Percentiles rank a stretch among this genome's conserved stretches.
These are phyloP conservation scores for Trypanosoma melophagium DNA, from an alignment of 208 protist genomes.

Conservation along the genomic window DNA sequence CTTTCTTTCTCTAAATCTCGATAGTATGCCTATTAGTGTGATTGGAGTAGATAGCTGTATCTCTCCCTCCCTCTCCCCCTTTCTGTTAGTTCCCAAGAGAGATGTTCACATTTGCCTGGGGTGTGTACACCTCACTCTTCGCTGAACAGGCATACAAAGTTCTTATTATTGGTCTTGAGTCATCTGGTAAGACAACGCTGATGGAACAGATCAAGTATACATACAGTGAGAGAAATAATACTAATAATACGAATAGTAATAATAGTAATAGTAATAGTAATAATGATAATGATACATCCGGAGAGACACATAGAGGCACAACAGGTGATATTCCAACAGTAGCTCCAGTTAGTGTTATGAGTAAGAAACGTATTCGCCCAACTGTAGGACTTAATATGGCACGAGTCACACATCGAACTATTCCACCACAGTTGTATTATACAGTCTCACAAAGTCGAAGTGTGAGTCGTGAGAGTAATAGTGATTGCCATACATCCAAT, in stretches of 20 bases:
- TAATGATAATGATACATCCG: background rate
- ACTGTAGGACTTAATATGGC: slow-evolving; percentile 98
- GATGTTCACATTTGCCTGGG: slow-evolving; percentile 61
- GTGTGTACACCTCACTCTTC: slow-evolving; percentile 76
- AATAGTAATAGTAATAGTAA: background rate
- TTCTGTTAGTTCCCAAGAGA: slow-evolving; percentile 15
- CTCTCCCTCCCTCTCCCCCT: too few species aligned
- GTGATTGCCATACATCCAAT: background rate
- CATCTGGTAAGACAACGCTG: slow-evolving; percentile 98
- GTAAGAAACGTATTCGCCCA: slow-evolving; percentile 91
- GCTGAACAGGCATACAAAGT: slow-evolving; percentile 85
- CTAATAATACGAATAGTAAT: background rate
- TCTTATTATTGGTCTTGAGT: slow-evolving; percentile 94
- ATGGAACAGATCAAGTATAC: slow-evolving; percentile 97
- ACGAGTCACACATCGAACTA: slow-evolving; percentile 83
- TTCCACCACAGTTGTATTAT: slow-evolving; percentile 37
- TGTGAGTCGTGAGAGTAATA: slow-evolving; percentile 3
- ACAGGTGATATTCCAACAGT: slow-evolving; percentile 16
- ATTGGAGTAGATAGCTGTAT: background rate
- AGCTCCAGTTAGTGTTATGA: slow-evolving; percentile 35
- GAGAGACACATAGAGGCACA: background rate
- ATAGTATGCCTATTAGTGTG: background rate
- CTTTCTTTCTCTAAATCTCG: background rate
- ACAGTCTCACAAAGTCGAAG: too few species aligned
- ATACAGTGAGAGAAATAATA: slow-evolving; percentile 30